Evolutionary conservation across 2,329 filamentous ascomycete genomes (phyloP), one percentile per base, ranked within the genome.

Genomic region (Canariomyces notabilis): DNA sequence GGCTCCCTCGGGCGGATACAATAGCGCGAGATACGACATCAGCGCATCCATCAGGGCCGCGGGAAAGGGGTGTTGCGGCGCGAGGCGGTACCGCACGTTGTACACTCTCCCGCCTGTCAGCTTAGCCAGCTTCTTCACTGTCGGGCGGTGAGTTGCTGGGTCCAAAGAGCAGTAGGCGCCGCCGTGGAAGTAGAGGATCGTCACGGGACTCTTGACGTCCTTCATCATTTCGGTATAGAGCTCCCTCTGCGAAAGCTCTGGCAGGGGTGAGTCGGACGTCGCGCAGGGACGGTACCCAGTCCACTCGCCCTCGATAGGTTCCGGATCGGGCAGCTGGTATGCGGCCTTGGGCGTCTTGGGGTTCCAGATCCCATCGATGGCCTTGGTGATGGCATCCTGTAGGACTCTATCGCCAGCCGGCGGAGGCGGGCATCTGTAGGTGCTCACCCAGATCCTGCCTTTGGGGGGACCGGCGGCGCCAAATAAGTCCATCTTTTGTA

Each of bases 391-490:
- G 2, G 74, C 71, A 35, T 83, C 73, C n/a, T 76, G 68, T 12
- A 82, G 61, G 34, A 72, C 76, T 57, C 60, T 74, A 62, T 71
- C 51, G 8, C 45, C 50, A 14, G 53, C 78, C 47, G 77, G 70
- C 0, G 83, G 85, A 2, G 69, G 67, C 0, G 80, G 77, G 14
- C 88, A 69, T 0, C 75, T 77, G 34, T 86, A 82, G 44, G 80
- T 85, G 57, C 82, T 83, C 19, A 95, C 74, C 90, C 90, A 96
- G 54, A 93, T 80, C 36, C 77, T 79, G 3, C 89, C 89, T 61
- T 87, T 89, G 60, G 94, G 71, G 0, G 79, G n/a, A 81, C 0
- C 76, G 76, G 44, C 86, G 84, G 47, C 72, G 78, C 36, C 77
- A 67, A 1, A 79, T 77, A n/a, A 78, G 57, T 34, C n/a, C n/a